phyloP scores from a whole-genome alignment of 1,284 basidiomycete species.

The Thecaphora thlaspeos region DNA sequence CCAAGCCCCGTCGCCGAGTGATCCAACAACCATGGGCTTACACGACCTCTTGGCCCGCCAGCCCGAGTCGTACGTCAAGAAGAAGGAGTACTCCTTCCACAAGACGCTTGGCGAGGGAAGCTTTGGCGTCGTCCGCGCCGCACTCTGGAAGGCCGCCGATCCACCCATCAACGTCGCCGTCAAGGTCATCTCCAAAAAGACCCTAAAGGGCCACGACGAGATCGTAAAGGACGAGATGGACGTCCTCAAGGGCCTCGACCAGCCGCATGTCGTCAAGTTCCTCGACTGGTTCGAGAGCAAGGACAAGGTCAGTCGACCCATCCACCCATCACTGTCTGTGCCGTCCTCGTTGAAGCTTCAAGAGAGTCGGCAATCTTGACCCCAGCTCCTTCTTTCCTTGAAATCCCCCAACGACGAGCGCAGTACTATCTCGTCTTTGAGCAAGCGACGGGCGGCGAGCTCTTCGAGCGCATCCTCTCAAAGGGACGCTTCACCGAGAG shows the following conservation, averaged over 20 bases:
- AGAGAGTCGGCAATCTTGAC: no score
- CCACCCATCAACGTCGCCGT: conserved; percentile 52
- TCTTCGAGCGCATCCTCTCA: conserved; percentile 57
- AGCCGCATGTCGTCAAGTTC: conserved; percentile 63
- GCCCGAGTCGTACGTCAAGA: conserved; percentile 50
- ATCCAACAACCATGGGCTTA: conserved; percentile 22
- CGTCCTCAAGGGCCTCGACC: conserved; percentile 53
- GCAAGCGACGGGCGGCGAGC: conserved; percentile 58
- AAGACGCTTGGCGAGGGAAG: conserved; percentile 55
- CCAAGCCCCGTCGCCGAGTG: neutral
- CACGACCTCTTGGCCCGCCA: conserved; percentile 43
- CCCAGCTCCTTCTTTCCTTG: neutral
- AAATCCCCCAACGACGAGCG: neutral
- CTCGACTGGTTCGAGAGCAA: conserved; percentile 58
- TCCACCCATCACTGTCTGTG: neutral
- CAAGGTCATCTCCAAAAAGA: conserved; percentile 55
- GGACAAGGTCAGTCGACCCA: conserved; percentile 22
- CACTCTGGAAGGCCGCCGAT: conserved; percentile 42
- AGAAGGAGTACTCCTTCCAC: conserved; percentile 56
- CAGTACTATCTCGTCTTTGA: conserved; percentile 59
- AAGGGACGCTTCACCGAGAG: conserved; percentile 55
- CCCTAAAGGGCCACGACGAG: conserved; percentile 51
- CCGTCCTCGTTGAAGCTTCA: no score
- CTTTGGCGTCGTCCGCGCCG: conserved; percentile 51
- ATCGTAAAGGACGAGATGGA: conserved; percentile 56